Percentiles rank a stretch among this genome's conserved stretches.
These are phyloP conservation scores for Dacryopinax primogenitus DNA, from an alignment of 768 basidiomycete genomes.

Conservation along the genomic window DNA sequence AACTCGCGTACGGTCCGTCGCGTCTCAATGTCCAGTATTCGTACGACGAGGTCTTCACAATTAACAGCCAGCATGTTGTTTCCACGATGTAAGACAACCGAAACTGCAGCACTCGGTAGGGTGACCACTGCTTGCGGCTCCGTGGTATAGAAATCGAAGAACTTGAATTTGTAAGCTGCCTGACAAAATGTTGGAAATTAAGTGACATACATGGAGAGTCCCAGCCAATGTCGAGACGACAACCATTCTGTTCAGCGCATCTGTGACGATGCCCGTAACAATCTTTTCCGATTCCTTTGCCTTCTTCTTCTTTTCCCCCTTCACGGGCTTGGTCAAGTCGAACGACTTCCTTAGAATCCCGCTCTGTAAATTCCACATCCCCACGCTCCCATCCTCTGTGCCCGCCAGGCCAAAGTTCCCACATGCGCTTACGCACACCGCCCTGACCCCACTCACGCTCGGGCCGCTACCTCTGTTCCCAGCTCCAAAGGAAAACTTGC, in stretches of 20 bases:
- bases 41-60: constrained; percentile 77
- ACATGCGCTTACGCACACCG: constrained; percentile 82
- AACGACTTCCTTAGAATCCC: constrained; percentile 74
- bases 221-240: constrained; percentile 83
- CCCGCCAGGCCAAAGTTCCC: constrained; percentile 89
- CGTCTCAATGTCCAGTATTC: constrained; percentile 86
- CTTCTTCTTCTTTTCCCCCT: constrained; percentile 31
- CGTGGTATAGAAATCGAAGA: constrained; percentile 90
- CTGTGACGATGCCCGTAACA: constrained; percentile 73
- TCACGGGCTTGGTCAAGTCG: constrained; percentile 49
- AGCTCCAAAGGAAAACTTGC: constrained; percentile 58
- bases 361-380: constrained; percentile 96
- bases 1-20: constrained; percentile 75
- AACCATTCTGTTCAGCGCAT: constrained; percentile 67
- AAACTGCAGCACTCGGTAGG: constrained; percentile 54
- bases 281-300: constrained; percentile 37
- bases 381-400: constrained; percentile 63
- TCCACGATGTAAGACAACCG: constrained; percentile 67
- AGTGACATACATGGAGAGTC: constrained; percentile 61
- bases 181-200: not conserved
- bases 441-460: constrained; percentile 38
- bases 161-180: constrained; percentile 36
- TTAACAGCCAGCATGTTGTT: constrained; percentile 69
- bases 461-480: constrained; percentile 30
- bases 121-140: constrained; percentile 54